Conservation (phyloP, 129 eudicot species). For the Gnaphalium uliginosum region DNA sequence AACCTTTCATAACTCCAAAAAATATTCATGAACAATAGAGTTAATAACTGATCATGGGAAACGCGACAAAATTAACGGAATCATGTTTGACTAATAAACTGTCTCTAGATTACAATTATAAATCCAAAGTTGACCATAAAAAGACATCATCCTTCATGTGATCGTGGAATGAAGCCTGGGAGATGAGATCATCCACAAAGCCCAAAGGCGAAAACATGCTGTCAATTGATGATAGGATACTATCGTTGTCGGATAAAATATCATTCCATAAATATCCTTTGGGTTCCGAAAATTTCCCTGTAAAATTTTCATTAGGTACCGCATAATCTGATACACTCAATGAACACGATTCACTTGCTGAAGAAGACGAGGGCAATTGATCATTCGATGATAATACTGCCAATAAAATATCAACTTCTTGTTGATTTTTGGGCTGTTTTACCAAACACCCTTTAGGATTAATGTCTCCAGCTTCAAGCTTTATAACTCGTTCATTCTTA, state of each 20-base stretch:
- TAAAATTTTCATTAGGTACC: constrained; percentile 23
- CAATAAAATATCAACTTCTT: constrained; percentile 21
- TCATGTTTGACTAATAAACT: not conserved
- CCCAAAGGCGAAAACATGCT: constrained; percentile 22
- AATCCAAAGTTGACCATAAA: constrained; percentile 18
- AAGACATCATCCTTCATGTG: constrained; percentile 8
- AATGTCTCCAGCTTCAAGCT: not conserved
- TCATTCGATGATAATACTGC: constrained; percentile 24
- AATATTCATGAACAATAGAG: not conserved
- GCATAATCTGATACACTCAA: constrained; percentile 30
- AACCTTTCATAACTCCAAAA: too few relatives aligned
- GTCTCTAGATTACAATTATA: not conserved
- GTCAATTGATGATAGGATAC: constrained; percentile 25
- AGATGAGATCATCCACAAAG: not conserved
- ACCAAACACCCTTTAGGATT: not conserved
- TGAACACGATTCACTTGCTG: constrained; percentile 22
- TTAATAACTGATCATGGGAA: too few relatives aligned
- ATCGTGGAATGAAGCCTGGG: constrained; percentile 9
- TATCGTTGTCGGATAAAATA: constrained; percentile 17
- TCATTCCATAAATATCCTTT: constrained; percentile 10
- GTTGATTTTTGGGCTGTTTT: not conserved
- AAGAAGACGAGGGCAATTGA: constrained; percentile 20
- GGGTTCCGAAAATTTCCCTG: constrained; percentile 18
- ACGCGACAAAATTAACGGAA: not conserved
- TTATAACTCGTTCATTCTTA: not conserved